Evolutionary conservation across 164 flowering plant genomes (phyloP), one percentile per base, ranked within the genome.

Genomic region (Vitis labrusca): DNA sequence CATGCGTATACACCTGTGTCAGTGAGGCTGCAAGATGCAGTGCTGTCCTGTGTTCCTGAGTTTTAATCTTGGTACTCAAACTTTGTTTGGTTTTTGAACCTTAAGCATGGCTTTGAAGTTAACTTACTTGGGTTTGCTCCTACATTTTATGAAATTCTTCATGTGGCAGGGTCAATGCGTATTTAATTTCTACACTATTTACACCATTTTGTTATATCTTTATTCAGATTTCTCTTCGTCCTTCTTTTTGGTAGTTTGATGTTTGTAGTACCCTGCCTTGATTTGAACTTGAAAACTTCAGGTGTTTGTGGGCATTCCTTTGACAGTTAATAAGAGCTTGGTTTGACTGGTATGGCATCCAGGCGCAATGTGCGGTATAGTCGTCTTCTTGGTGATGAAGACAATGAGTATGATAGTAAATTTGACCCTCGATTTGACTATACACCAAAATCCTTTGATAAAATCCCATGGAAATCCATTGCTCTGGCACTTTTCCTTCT

Each of bases 391-490:
- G 65, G 30, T 15, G 86, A 77, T 60, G 97, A 91, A 12, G 81
- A 81, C 58, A 79, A 77, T 67, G 72, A 79, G 47, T 29, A 68
- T 69, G 62, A 51, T 71, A 68, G 71, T 37, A 55, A 12, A 49
- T 68, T 65, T 59, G 98, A 94, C 67, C 91, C 85, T 67, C 81
- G 98, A 13, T 94, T 92, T 78, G 87, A 83, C 32, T 92, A 94
- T 77, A 73, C 86, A 2, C 98, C 95, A 1, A 88, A 77, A 71
- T 23, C 85, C 13, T 82, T 83, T 29, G 91, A 94, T 73, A 82
- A 65, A 75, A 63, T 92, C 68, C 98, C 97, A 8, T 91, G 97
- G 94, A 92, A 82, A 67, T 94, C 97, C 61, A 88, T 94, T 70
- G 75, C 63, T n/a, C 90, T 94, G 30, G 98, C 97, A 1, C 78